Evolutionary conservation across 2,329 filamentous ascomycete genomes (phyloP).

Genomic region (Akanthomyces dipterigenus): DNA sequence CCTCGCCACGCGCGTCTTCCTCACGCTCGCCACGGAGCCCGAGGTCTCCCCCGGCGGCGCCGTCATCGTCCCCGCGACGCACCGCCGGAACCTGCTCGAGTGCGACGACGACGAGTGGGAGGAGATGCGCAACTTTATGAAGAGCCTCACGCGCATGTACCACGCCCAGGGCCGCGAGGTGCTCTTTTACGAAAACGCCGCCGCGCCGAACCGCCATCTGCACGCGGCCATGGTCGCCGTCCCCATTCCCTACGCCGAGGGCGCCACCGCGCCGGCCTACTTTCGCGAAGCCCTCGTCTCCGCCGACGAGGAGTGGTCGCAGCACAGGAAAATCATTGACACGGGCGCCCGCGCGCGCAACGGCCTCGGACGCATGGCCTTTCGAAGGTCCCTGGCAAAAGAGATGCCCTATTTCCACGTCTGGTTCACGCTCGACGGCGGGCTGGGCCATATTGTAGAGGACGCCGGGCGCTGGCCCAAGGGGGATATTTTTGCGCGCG

Average conservation of each 20-base stretch:
- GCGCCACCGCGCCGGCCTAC: constrained; percentile 85
- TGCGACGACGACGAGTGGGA: constrained; percentile 99
- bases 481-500: constrained; percentile 87
- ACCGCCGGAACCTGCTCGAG: constrained; percentile 85
- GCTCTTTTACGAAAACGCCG: constrained; percentile 96
- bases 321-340: constrained; percentile 92
- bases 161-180: constrained; percentile 88
- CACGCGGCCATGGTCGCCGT: constrained; percentile 84
- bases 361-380: constrained; percentile 66
- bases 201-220: constrained; percentile 65
- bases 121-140: constrained; percentile 98
- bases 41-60: constrained; percentile 79
- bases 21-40: constrained; percentile 84
- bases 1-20: constrained; percentile 75
- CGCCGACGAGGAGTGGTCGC: constrained; percentile 87
- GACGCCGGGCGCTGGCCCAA: constrained; percentile 78
- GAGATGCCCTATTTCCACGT: constrained; percentile 99
- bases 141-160: constrained; percentile 87
- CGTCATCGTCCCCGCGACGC: constrained; percentile 81
- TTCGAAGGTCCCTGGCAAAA: constrained; percentile 75
- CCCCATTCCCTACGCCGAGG: constrained; percentile 85
- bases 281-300: constrained; percentile 91
- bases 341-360: constrained; percentile 60
- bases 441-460: constrained; percentile 87
- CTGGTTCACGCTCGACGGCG: constrained; percentile 91